A percentile compares a stretch with the other conserved stretches of the same genome.
These are phyloP conservation scores for Ophiognomonia clavigignenti-juglandacearum DNA, from an alignment of 2,329 filamentous ascomycete species.

Conservation along the genomic window DNA sequence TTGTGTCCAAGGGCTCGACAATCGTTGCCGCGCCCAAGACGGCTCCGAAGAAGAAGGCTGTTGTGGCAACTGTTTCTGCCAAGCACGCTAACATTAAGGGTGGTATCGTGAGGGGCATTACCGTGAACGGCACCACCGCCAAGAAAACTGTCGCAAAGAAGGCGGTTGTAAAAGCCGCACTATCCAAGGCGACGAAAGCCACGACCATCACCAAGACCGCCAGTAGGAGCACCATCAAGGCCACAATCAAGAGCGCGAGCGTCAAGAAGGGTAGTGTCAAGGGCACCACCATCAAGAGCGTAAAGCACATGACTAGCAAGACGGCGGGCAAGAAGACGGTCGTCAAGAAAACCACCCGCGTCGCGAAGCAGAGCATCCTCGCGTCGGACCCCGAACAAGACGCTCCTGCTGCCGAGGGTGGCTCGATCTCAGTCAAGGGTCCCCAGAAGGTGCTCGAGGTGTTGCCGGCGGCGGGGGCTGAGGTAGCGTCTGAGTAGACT, in stretches of 20 bases:
- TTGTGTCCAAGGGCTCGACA: constrained; percentile 5
- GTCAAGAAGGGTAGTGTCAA: neutral
- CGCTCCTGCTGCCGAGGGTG: constrained; percentile 3
- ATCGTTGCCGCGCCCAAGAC: constrained; percentile 1
- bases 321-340: neutral
- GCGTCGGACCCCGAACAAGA: neutral
- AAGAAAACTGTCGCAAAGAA: neutral
- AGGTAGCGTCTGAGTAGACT: constrained; percentile 8
- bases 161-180: neutral
- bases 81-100: no score
- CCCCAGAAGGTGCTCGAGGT: constrained; percentile 10
- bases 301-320: neutral
- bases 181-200: constrained; percentile 5
- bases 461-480: constrained; percentile 9
- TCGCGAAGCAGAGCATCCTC: constrained; percentile 15
- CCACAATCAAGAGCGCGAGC: constrained; percentile 5
- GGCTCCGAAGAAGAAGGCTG: neutral
- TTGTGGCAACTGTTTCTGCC: neutral
- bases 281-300: constrained; percentile 3
- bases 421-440: constrained; percentile 14
- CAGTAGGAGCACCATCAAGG: constrained; percentile 7
- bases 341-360: neutral
- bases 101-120: no score
- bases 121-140: neutral
- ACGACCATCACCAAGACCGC: constrained; percentile 1